Conservation (phyloP, 192 early-diverging fungal species). For the Podochytrium sp. region DNA sequence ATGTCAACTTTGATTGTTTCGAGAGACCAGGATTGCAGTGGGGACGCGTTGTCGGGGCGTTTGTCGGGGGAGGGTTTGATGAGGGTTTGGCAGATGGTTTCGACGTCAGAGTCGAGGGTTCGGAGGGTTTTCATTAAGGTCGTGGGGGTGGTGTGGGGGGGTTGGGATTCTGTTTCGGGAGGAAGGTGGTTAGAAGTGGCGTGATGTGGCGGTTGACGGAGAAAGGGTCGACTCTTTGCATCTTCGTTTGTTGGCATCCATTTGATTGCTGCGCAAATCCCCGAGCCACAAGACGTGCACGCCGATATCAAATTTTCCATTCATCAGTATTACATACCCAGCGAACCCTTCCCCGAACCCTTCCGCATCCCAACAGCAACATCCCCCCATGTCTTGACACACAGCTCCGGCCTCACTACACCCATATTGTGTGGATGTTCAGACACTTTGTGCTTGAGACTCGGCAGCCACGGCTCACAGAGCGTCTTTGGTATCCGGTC, state of each 20-base stretch:
- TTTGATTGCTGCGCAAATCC: too few species aligned
- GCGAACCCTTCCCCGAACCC: background rate
- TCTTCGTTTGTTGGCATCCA: too few species aligned
- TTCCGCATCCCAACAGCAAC: background rate
- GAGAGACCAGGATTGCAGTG: background rate
- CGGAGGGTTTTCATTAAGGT: background rate
- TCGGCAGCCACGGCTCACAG: background rate
- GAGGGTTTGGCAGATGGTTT: background rate
- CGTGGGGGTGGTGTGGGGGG: background rate
- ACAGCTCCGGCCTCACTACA: background rate
- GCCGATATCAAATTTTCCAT: background rate
- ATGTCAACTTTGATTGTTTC: background rate
- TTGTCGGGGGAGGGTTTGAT: conserved; percentile 9
- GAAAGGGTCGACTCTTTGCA: too few species aligned
- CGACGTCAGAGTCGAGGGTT: background rate
- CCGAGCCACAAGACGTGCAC: background rate
- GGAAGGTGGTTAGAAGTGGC: background rate
- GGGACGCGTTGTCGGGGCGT: background rate
- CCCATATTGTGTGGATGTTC: background rate
- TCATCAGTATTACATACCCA: background rate
- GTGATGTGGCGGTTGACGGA: too few species aligned
- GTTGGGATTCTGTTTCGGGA: background rate
- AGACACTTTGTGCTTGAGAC: background rate
- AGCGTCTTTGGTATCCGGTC: background rate
- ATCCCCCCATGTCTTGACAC: background rate